A percentile compares a stretch with the other conserved stretches of the same genome.
Conservation (phyloP, 768 basidiomycete species). For the Antrodiella citrinella region DNA sequence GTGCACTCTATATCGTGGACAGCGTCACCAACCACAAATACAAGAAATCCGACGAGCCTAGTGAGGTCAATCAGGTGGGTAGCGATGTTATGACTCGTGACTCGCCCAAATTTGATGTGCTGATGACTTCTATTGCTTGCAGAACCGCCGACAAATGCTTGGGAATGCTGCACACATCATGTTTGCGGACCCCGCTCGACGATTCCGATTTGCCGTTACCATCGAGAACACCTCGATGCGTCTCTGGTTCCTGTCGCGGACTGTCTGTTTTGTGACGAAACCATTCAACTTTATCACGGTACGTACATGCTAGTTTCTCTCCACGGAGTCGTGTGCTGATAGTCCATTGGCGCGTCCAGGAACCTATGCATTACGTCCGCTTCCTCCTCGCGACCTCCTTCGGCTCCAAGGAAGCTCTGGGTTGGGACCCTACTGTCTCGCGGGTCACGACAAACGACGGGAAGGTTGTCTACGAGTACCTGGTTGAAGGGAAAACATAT, state of each 20-base stretch:
- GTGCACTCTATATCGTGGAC: not conserved
- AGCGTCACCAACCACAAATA: not conserved
- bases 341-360: not conserved
- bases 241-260: constrained; percentile 1
- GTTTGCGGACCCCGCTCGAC: not conserved
- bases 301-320: not conserved
- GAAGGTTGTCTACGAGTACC: not conserved
- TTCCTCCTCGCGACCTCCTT: not conserved
- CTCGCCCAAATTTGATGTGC: not conserved
- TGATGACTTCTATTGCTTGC: no score
- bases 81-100: not conserved
- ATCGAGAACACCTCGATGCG: constrained; percentile 1
- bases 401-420: not conserved
- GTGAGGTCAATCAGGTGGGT: not conserved
- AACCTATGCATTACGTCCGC: not conserved
- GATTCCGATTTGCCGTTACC: not conserved
- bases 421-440: not conserved
- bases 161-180: not conserved
- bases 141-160: not conserved
- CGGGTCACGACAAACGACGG: not conserved
- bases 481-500: not conserved
- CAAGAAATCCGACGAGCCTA: not conserved
- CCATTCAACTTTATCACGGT: constrained; percentile 2
- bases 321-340: not conserved
- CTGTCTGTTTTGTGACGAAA: not conserved